These are phyloP conservation scores for Circinella umbellata DNA, from an alignment of 371 early-diverging fungal genomes.

Conservation along the genomic window DNA sequence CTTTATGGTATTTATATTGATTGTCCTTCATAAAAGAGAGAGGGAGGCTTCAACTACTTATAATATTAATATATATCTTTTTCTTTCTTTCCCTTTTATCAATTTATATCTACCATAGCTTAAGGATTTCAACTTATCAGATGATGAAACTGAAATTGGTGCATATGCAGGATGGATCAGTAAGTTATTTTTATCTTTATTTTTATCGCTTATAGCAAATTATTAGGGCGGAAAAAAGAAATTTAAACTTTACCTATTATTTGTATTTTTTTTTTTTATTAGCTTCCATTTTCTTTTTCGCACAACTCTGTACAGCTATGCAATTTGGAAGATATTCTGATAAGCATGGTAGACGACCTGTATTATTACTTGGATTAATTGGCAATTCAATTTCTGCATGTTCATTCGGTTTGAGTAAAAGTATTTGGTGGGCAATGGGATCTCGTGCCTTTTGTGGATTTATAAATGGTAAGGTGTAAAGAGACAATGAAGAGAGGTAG, in stretches of 20 bases:
- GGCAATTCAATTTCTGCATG: slow-evolving; percentile 73
- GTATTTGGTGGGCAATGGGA: slow-evolving; percentile 67
- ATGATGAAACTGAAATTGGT: slow-evolving; percentile 68
- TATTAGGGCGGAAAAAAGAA: too few species aligned
- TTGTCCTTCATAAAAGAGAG: not conserved
- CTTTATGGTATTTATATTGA: slow-evolving; percentile 49
- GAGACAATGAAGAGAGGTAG: not conserved
- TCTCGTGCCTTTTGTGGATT: slow-evolving; percentile 78
- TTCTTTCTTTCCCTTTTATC: not conserved
- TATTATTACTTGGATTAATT: slow-evolving; percentile 75
- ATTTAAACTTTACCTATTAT: too few species aligned
- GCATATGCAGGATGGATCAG: slow-evolving; percentile 71
- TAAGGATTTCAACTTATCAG: slow-evolving; percentile 61
- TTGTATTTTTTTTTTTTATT: not conserved
- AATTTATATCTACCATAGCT: slow-evolving; percentile 36
- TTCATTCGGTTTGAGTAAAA: slow-evolving; percentile 79
- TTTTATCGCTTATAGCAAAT: too few species aligned
- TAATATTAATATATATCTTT: too few species aligned
- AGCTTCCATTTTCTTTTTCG: slow-evolving; percentile 60
- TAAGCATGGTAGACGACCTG: slow-evolving; percentile 79
- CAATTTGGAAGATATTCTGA: slow-evolving; percentile 65
- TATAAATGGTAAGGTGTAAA: slow-evolving; percentile 63
- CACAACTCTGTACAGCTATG: slow-evolving; percentile 60
- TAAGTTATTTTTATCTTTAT: slow-evolving; percentile 20
- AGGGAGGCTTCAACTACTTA: not conserved